Conservation (phyloP, 805 yeast genomes). For the Candida jianshihensis region DNA sequence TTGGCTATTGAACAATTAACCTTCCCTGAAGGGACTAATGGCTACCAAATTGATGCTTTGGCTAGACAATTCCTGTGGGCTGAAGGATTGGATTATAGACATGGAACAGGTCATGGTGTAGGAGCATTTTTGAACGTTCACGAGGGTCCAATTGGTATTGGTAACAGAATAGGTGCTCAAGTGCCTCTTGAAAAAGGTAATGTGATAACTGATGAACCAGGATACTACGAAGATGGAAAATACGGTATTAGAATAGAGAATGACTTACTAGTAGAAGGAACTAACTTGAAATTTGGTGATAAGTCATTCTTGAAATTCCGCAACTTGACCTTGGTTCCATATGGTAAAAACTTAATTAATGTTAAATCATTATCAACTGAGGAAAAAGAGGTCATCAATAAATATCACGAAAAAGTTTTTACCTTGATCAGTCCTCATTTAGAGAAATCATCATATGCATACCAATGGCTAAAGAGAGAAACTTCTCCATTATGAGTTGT, state of each 20-base stretch:
- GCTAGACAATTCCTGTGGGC: constrained; percentile 82
- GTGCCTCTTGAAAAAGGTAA: constrained; percentile 61
- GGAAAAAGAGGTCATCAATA: constrained; percentile 65
- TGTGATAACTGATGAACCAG: constrained; percentile 88
- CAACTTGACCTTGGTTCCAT: constrained; percentile 81
- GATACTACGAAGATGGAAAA: constrained; percentile 83
- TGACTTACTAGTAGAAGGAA: constrained; percentile 52
- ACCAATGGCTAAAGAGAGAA: constrained; percentile 67
- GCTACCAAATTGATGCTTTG: constrained; percentile 68
- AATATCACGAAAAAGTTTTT: constrained; percentile 56
- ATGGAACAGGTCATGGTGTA: constrained; percentile 98
- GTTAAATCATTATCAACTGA: constrained; percentile 42
- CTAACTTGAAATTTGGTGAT: constrained; percentile 44
- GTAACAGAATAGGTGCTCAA: constrained; percentile 40
- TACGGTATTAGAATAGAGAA: constrained; percentile 89
- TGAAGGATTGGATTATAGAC: constrained; percentile 79
- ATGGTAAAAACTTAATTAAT: constrained; percentile 72
- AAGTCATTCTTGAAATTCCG: constrained; percentile 62
- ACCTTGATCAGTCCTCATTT: constrained; percentile 41
- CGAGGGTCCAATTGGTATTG: constrained; percentile 88
- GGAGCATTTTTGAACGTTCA: constrained; percentile 89
- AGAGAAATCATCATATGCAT: constrained; percentile 52
- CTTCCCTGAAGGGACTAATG: constrained; percentile 73
- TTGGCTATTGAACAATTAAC: constrained; percentile 74
- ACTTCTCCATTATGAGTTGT: constrained; percentile 14